Evolutionary conservation across 2,329 filamentous ascomycete species (phyloP).

Genomic region (Talaromyces amestolkiae): DNA sequence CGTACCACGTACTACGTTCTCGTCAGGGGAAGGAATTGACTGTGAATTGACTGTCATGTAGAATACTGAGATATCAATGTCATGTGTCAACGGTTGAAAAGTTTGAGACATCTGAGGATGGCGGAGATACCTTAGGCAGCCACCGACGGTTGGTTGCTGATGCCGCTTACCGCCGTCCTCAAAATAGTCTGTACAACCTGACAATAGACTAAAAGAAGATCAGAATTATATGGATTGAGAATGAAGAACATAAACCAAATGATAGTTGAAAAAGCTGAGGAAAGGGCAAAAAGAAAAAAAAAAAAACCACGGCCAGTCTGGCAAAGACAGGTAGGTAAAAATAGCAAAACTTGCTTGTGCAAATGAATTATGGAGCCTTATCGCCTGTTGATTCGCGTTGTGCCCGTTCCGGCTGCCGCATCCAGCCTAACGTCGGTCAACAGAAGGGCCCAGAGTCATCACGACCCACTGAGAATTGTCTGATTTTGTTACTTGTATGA

Average conservation of each 20-base stretch:
- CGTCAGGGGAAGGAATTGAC: not conserved
- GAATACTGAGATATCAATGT: not conserved
- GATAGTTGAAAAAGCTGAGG: not conserved
- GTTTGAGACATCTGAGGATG: constrained; percentile 1
- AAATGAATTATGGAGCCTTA: constrained; percentile 23
- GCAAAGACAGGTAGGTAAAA: not conserved
- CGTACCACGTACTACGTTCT: constrained; percentile 1
- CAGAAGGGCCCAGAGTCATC: constrained; percentile 2
- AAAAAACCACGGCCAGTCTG: not conserved
- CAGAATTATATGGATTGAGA: not conserved
- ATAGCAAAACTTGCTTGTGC: constrained; percentile 9
- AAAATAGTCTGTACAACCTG: not conserved
- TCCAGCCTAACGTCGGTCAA: constrained; percentile 29
- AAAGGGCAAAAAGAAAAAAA: not conserved
- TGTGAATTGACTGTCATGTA: not conserved
- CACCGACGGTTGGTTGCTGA: not conserved
- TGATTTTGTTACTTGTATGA: not conserved
- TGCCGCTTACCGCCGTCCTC: not conserved
- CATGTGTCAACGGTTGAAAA: not conserved
- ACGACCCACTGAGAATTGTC: not conserved
- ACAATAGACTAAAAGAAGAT: not conserved
- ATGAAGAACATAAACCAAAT: not conserved
- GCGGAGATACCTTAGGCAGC: not conserved
- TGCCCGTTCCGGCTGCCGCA: constrained; percentile 35
- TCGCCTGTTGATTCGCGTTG: constrained; percentile 22